Percentiles rank a stretch among this genome's conserved stretches.
phyloP scores from a whole-genome alignment of 1,139 yeast genomes.

The Saccharomyces pastorianus region DNA sequence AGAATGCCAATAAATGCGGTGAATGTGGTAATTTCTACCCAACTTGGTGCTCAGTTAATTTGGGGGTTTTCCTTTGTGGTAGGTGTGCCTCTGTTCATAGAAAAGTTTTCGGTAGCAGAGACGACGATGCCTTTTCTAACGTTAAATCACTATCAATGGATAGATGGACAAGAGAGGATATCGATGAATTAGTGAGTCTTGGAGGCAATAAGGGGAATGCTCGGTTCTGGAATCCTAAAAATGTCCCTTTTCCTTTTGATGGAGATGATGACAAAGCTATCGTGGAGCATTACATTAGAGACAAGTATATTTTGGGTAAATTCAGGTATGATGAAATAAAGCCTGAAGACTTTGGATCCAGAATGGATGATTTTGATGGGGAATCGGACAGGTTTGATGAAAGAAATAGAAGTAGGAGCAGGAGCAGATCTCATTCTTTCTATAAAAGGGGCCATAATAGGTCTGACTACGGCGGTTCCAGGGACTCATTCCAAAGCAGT shows the following conservation, averaged over 20 bases:
- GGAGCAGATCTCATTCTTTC: slow-evolving; percentile 5
- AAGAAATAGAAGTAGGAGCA: slow-evolving; percentile 6
- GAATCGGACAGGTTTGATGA: slow-evolving; percentile 2
- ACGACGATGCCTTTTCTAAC: slow-evolving; percentile 30
- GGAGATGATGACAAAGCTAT: slow-evolving; percentile 34
- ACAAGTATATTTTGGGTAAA: slow-evolving; percentile 48
- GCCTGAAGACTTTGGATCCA: slow-evolving; percentile 21
- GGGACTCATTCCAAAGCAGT: background rate
- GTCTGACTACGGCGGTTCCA: slow-evolving; percentile 5
- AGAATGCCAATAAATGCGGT: slow-evolving; percentile 56
- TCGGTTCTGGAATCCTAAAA: slow-evolving; percentile 36
- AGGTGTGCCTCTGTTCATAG: slow-evolving; percentile 58
- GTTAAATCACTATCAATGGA: slow-evolving; percentile 58
- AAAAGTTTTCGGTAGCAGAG: slow-evolving; percentile 29
- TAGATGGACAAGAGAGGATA: slow-evolving; percentile 44
- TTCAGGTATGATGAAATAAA: slow-evolving; percentile 38
- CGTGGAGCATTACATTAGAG: slow-evolving; percentile 47
- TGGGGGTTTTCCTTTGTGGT: slow-evolving; percentile 65
- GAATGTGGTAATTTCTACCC: slow-evolving; percentile 63
- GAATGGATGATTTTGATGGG: background rate
- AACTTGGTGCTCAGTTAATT: slow-evolving; percentile 32
- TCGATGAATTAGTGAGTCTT: slow-evolving; percentile 23
- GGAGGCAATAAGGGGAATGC: slow-evolving; percentile 31
- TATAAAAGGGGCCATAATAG: slow-evolving; percentile 4
- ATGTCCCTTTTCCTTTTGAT: slow-evolving; percentile 62